Evolutionary conservation across 2,329 filamentous ascomycete species (phyloP), one percentile per base, ranked within the genome.

Genomic region (Aspergillus sp.): DNA sequence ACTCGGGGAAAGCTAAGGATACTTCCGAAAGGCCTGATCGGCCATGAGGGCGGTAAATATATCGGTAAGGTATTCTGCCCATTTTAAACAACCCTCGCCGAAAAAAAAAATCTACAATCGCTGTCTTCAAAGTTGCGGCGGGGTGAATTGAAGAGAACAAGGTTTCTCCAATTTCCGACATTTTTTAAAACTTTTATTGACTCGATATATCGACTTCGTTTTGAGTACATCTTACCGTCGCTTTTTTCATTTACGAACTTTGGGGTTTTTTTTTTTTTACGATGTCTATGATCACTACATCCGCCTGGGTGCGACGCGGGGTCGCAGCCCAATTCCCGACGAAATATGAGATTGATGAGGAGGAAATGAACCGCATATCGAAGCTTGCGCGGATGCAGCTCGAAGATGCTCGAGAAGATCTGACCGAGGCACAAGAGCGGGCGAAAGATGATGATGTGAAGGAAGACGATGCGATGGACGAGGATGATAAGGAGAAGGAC

Each of bases 351-450:
- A 87, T 93, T 60, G 87, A 92, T 76, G 90, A 93, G 74, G 83
- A 85, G 65, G 90, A 93, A 76, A 91, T 91, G 71, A 85, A 87
- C 72, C 86, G 91, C 71, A 93, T 93, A 80, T 89, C 89, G 17
- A 84, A 85, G 72, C 82, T 93, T 66, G 90, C 90, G 31, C 88
- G 90, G 76, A 81, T 92, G 64, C 90, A 96, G 79, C 85, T 97
- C 34, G 92, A 97, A 73, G 95, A 98, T 79, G 95, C 95, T 28
- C 90, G 94, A 72, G 91, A 93, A 30, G 93, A 95, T 72, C 80
- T 96, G 64, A 87, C 90, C 67, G 88, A 91, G 69, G 92, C 92
- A 11, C 83, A 87, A 72, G 84, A 83, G 60, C 76, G 75, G 41
- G 76, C 77, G 71, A 68, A 68, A 59, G 71, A 68, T 22, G 75